Evolutionary conservation across 2,329 filamentous ascomycete genomes (phyloP), one percentile per base, ranked within the genome.

Genomic region (Westerdykella ornata): DNA sequence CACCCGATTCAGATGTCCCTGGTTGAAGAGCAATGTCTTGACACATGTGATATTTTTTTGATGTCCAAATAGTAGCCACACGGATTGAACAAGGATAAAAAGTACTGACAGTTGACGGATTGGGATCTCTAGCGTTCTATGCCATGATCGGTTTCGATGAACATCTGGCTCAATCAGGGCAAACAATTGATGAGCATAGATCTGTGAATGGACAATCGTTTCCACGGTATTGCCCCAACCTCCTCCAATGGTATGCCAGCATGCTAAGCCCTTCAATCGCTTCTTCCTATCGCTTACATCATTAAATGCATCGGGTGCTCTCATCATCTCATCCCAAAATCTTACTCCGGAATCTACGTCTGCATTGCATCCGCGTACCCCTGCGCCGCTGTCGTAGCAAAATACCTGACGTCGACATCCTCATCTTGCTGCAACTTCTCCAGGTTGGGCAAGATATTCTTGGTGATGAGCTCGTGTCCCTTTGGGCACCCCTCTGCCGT

Each of bases 371-470:
- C 63, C 39, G 59, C 57, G 49, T 63, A 73, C 40, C 65, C 64
- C 57, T 73, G 81, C 46, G 84, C 83, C 37, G 92, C 90, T 50
- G 87, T 94, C 47, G 88, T 94, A 50, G 92, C 92, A 71, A 95
- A 98, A 74, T 90, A 98, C 67, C 92, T 82, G 60, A 98, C 92
- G 71, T 98, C 92, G 55, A 97, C 90, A 71, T 98, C 92, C 53
- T 94, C 87, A 65, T 98, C 92, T 71, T 90, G 85, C 74, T 96
- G 89, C 60, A 98, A 76, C 74, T 96, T 96, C 73, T 90, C 85
- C 56, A 98, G 72, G 64, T 88, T 90, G 18, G 90, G 89, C 61
- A 95, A 71, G 62, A 97, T 83, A 61, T 86, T 83, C 68, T 87
- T 80, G 66, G 88, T 82, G 61, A 95, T 92, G 52, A 95, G 75